Base-by-base conservation (phyloP, 2,329 filamentous ascomycete genomes). In the Stagonosporopsis tanaceti region DNA sequence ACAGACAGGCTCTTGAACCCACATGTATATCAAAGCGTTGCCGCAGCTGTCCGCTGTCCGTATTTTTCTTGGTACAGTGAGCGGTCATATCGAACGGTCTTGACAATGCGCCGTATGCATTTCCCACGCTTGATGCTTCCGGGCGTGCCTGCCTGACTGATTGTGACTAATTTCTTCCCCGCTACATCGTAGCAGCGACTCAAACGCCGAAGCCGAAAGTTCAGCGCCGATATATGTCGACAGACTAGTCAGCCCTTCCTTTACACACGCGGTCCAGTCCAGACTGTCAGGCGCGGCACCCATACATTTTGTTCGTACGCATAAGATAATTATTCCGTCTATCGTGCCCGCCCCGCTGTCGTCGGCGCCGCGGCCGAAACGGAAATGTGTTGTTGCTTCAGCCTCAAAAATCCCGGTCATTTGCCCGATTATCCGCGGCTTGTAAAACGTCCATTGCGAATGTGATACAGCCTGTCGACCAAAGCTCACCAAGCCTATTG, bases 351-450 rank as follows among this genome's bases (percentile, higher is more conserved):
- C 53, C 50, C 47, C 62, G 61, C 57, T 39, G 50, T 65, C 61
- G 64, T 65, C 61, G 64, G 65, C 61, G 67, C 65, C 65, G 67
- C 65, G 61, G 67, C 67, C 67, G 67, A 60, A 56, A 59, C 67
- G 60, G 61, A 65, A 50, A 56, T 48, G 45, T 27, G 38, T 48
- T 37, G 48, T 20, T 57, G 44, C 48, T 57, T 53, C 54, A 57
- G 54, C 50, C 54, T 57, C 48, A 45, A 25, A 57, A 44, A 47
- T 50, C 25, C 50, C 54, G 48, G 48, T 45, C 50, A 57, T 57
- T 57, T 52, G 45, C 54, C 54, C 44, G 48, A 50, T 37, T 35
- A 52, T 57, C 54, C 54, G 54, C 32, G 45, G 48, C 39, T 37
- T 40, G 54, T 39, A 53, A 53, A 53, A 57, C 42, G 48, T 53